Base-by-base conservation (phyloP, 495 filamentous ascomycete species). In the Xanthoparmelia taractica region DNA sequence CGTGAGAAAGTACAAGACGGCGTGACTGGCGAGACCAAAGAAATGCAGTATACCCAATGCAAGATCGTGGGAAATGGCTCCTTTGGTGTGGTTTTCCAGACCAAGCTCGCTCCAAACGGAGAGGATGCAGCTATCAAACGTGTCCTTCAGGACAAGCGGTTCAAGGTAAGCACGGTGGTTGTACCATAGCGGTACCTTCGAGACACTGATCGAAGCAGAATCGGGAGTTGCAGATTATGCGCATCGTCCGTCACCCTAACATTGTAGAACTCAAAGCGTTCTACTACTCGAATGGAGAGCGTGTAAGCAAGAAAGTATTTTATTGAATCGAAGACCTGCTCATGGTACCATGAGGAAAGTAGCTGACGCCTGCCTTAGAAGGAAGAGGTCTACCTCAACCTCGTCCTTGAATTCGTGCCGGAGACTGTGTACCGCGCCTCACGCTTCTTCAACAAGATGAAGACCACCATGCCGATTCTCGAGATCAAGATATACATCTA, bases 11-110 rank as follows among this genome's bases (percentile, higher is more conserved):
- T 98, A 66, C 94, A 98, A 78, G 94, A 98, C 84, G 94, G 94
- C 70, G 79, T 95, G 68, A 97, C 94, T 1, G 94, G 94, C 58
- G 95, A 98, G 72, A 92, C 90, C 64, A 88, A 88, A 74, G 94
- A 98, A 70, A 87, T 98, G 77, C 90, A 94, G 73, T 98, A 98
- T 71, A 97, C 94, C 50, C 94, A 98, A 74, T 98, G 94, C 79
- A 98, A 98, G 79, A 97, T 98, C 66, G 94, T 98, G n/a, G 94
- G 94, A 69, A 98, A 98, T 76, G 94, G 94, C 60, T 97, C 94
- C 18, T 98, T 98, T 73, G 94, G 94, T 64, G 94, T 98, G 27
- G 94, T 98, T 65, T 98, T 98, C 74, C 94, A 98, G 76, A 98
- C 94, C 37, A 98, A 97, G 78, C 85, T 98, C 71, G 92, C 94